phyloP scores from a whole-genome alignment of 768 basidiomycete species.

The Pleurotus platypus region DNA sequence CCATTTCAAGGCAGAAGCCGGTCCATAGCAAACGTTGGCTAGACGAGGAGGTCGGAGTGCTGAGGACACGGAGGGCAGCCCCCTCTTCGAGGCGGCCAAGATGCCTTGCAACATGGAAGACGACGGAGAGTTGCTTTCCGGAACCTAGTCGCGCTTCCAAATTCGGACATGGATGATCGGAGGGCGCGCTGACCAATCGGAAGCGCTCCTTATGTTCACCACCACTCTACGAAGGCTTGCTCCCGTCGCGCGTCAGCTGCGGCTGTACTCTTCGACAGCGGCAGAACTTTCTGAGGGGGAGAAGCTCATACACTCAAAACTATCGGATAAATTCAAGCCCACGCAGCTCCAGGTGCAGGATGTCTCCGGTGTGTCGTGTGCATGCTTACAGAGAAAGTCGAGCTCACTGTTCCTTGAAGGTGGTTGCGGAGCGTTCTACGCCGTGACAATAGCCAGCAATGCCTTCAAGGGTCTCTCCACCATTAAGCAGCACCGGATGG shows the following conservation, averaged over 20 bases:
- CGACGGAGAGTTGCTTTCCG: background rate
- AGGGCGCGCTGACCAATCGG: slow-evolving; percentile 1
- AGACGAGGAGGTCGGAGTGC: background rate
- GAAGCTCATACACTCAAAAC: slow-evolving; percentile 64
- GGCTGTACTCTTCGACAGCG: slow-evolving; percentile 26
- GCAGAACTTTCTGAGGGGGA: slow-evolving; percentile 56
- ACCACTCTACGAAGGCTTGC: slow-evolving; percentile 30
- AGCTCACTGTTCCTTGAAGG: slow-evolving; percentile 42
- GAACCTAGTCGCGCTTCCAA: background rate
- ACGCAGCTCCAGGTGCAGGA: slow-evolving; percentile 85
- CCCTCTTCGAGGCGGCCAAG: slow-evolving; percentile 1
- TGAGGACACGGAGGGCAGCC: background rate
- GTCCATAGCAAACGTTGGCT: background rate
- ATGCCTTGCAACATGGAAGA: background rate
- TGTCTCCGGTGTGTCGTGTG: slow-evolving; percentile 76
- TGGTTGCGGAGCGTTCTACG: slow-evolving; percentile 97
- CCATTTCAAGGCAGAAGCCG: background rate
- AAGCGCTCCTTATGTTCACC: slow-evolving; percentile 2
- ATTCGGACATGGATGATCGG: background rate
- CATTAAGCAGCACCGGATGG: slow-evolving; percentile 91
- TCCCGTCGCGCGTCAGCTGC: slow-evolving; percentile 18
- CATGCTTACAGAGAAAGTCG: background rate
- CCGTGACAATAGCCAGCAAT: slow-evolving; percentile 83
- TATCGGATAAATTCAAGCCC: slow-evolving; percentile 73
- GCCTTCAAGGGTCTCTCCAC: slow-evolving; percentile 82